Evolutionary conservation across 768 basidiomycete genomes (phyloP).

Genomic region (Boletus subparvulus): DNA sequence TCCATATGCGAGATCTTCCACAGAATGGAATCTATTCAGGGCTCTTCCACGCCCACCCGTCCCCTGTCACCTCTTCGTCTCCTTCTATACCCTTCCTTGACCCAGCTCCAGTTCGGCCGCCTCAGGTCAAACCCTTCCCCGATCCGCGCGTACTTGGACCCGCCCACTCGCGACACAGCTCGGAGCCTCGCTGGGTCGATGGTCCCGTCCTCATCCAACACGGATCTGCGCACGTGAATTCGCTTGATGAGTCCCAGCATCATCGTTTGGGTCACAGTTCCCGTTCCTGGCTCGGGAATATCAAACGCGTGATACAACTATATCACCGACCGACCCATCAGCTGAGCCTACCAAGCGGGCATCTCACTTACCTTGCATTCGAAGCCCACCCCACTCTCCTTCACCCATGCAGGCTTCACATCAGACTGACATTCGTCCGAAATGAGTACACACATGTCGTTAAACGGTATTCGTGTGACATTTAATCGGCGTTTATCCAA

Average conservation of each 20-base stretch:
- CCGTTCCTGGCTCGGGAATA: constrained; percentile 40
- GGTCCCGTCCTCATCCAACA: constrained; percentile 42
- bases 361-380: constrained; percentile 57
- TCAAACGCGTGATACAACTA: constrained; percentile 54
- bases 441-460: constrained; percentile 10
- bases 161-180: constrained; percentile 52
- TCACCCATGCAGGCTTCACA: constrained; percentile 53
- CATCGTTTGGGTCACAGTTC: constrained; percentile 42
- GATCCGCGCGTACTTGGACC: constrained; percentile 46
- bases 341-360: background rate
- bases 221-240: constrained; percentile 50
- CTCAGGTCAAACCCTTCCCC: constrained; percentile 49
- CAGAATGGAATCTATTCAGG: constrained; percentile 22
- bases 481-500: constrained; percentile 2
- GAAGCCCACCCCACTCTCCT: constrained; percentile 57
- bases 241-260: constrained; percentile 55
- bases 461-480: constrained; percentile 12
- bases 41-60: constrained; percentile 7
- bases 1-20: constrained; percentile 16
- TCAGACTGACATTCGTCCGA: constrained; percentile 34
- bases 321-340: constrained; percentile 22
- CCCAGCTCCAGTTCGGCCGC: constrained; percentile 38
- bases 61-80: constrained; percentile 10
- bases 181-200: constrained; percentile 51
- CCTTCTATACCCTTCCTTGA: constrained; percentile 7